Percentiles rank a stretch among this genome's conserved stretches.
phyloP scores from a whole-genome alignment of 2,329 filamentous ascomycete species.

The Cytospora mali region DNA sequence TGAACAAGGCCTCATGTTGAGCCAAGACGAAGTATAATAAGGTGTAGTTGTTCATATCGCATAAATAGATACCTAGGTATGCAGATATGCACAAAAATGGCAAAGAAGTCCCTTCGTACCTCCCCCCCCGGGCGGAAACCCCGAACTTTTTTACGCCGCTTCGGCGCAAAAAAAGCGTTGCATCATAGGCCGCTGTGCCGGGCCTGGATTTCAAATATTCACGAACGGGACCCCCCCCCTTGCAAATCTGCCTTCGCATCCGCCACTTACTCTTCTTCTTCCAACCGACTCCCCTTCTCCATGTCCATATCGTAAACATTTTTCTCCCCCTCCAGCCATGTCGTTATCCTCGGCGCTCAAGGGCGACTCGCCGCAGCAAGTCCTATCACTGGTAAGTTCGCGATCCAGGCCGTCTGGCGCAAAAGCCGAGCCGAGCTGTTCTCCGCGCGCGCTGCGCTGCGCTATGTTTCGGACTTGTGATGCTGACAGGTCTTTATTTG shows the following conservation, averaged over 20 bases:
- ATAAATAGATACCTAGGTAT: not conserved
- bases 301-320: constrained; percentile 10
- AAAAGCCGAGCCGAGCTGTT: too few relatives aligned
- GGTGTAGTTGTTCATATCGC: not conserved
- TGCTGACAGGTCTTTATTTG: constrained; percentile 7
- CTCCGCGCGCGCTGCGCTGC: not conserved
- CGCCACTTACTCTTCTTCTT: not conserved
- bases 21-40: not conserved
- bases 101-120: not conserved
- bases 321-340: too few relatives aligned
- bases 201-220: constrained; percentile 23
- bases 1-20: not conserved
- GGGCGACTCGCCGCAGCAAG: constrained; percentile 60
- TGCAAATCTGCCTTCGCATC: constrained; percentile 2
- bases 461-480: constrained; percentile 3
- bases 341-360: constrained; percentile 42
- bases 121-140: constrained; percentile 19
- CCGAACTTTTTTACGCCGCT: constrained; percentile 22
- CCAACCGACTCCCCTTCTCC: too few relatives aligned
- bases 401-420: constrained; percentile 24
- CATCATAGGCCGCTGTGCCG: constrained; percentile 26
- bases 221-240: not conserved
- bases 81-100: not conserved
- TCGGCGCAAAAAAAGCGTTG: constrained; percentile 27
- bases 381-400: constrained; percentile 57